phyloP scores from a whole-genome alignment of 1,139 yeast species.

The Blastobotrys raffinosifermentans region DNA sequence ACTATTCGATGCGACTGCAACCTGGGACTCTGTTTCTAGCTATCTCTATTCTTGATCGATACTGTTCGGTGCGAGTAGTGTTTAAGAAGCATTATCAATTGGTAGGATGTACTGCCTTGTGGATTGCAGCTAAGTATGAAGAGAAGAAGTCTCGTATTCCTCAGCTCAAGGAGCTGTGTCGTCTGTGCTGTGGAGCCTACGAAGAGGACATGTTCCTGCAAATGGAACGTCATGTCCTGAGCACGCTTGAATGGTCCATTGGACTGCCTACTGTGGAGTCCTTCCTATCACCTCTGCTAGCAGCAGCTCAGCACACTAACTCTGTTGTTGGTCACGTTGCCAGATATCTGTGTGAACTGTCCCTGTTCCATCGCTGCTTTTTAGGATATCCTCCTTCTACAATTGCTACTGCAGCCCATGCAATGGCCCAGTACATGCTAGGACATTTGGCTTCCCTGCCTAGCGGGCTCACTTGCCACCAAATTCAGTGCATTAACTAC shows the following conservation, averaged over 20 bases:
- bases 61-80: slow-evolving; percentile 87
- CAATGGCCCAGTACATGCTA: slow-evolving; percentile 67
- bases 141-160: slow-evolving; percentile 88
- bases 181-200: slow-evolving; percentile 83
- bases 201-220: slow-evolving; percentile 90
- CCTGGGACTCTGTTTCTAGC: slow-evolving; percentile 80
- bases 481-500: slow-evolving; percentile 29
- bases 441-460: slow-evolving; percentile 32
- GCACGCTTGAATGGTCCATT: slow-evolving; percentile 82
- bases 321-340: slow-evolving; percentile 34
- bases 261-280: slow-evolving; percentile 49
- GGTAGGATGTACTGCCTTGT: slow-evolving; percentile 87
- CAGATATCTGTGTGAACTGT: slow-evolving; percentile 70
- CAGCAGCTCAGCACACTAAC: slow-evolving; percentile 11
- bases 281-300: slow-evolving; percentile 12
- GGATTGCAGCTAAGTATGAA: slow-evolving; percentile 95
- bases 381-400: slow-evolving; percentile 55
- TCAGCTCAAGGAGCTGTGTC: slow-evolving; percentile 64
- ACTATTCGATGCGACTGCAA: slow-evolving; percentile 68
- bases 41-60: slow-evolving; percentile 78
- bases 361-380: slow-evolving; percentile 67
- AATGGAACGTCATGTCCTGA: slow-evolving; percentile 89
- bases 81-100: slow-evolving; percentile 89
- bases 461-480: slow-evolving; percentile 17
- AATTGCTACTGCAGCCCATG: slow-evolving; percentile 63